Evolutionary conservation across 176 grass and related monocot genomes (phyloP), one percentile per base, ranked within the genome.

Genomic region (Phyllostachys edulis): DNA sequence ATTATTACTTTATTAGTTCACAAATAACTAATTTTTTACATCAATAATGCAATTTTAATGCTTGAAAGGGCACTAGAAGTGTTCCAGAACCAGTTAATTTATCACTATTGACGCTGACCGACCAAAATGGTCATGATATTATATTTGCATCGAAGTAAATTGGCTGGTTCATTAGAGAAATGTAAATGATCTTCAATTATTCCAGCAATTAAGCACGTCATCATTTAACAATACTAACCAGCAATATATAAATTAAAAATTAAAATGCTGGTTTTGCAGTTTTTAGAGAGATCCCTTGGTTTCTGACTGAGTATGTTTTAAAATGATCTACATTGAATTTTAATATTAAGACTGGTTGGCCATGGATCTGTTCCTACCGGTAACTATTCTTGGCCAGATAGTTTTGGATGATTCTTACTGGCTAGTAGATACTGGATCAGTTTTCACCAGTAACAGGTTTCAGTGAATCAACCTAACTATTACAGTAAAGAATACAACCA

Each of bases 361-460:
- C n/a, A 65, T 50, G 16, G 26, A 27, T 21, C 60, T 65, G 41
- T 65, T 66, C 40, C 27, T 64, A 13, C 16, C 2, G 13, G 4
- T 65, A 71, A 42, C 40, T 65, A 79, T 49, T 64, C 26, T 66
- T 37, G 34, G 20, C 34, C 24, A 27, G 11, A 47, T 46, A 80
- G 26, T 36, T 66, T 78, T 65, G 5, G 32, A 67, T 16, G 27
- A 49, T 80, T 75, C 49, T 55, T 67, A 52, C 32, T 80, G 26
- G 1, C 18, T 5, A 38, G 7, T 50, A 66, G 24, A 34, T 34
- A 14, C 69, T 32, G 26, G 5, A 49, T 67, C 18, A 38, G 17
- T 73, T 83, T 60, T 83, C 56, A 23, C 37, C 1, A 77, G 6
- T 63, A 77, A 77, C 15, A 77, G 12, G 20, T 77, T 77, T 76